phyloP scores from a whole-genome alignment of 345 rosid genomes.

The Ceriops decandra region DNA sequence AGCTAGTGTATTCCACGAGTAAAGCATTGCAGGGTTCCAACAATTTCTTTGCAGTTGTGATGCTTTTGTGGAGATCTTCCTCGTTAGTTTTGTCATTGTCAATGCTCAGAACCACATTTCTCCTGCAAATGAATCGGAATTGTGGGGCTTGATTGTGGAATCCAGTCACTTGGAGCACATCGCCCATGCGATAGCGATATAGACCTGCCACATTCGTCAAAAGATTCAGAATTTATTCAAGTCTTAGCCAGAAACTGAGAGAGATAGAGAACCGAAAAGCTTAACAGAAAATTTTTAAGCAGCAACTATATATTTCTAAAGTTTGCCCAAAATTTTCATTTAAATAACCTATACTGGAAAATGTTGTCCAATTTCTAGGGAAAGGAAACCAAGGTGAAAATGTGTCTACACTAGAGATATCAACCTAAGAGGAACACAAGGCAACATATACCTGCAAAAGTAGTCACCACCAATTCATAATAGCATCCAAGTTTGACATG shows the following conservation, averaged over 20 bases:
- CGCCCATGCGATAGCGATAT: slow-evolving; percentile 55
- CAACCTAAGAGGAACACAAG: too few relatives aligned
- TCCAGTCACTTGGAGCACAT: slow-evolving; percentile 57
- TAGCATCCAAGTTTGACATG: slow-evolving; percentile 46
- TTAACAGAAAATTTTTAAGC: not conserved
- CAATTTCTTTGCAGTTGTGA: slow-evolving; percentile 42
- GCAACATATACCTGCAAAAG: slow-evolving; percentile 44
- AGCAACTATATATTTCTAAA: not conserved
- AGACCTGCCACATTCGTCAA: slow-evolving; percentile 36
- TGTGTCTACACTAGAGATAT: too few relatives aligned
- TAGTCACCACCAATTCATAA: slow-evolving; percentile 62
- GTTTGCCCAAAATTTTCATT: too few relatives aligned
- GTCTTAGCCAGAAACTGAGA: not conserved
- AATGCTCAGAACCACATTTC: slow-evolving; percentile 58
- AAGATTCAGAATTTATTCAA: not conserved
- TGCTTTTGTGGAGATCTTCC: slow-evolving; percentile 57
- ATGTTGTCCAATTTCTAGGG: too few relatives aligned
- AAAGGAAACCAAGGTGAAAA: too few relatives aligned
- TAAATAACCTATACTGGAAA: too few relatives aligned
- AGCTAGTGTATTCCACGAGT: slow-evolving; percentile 63
- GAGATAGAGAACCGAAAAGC: not conserved
- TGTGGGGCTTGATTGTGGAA: slow-evolving; percentile 62
- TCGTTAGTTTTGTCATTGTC: slow-evolving; percentile 69
- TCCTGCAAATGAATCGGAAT: slow-evolving; percentile 63
- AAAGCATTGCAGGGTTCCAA: slow-evolving; percentile 45